Evolutionary conservation across 2,329 filamentous ascomycete species (phyloP).

Genomic region (Tolypocladium endophyticum): DNA sequence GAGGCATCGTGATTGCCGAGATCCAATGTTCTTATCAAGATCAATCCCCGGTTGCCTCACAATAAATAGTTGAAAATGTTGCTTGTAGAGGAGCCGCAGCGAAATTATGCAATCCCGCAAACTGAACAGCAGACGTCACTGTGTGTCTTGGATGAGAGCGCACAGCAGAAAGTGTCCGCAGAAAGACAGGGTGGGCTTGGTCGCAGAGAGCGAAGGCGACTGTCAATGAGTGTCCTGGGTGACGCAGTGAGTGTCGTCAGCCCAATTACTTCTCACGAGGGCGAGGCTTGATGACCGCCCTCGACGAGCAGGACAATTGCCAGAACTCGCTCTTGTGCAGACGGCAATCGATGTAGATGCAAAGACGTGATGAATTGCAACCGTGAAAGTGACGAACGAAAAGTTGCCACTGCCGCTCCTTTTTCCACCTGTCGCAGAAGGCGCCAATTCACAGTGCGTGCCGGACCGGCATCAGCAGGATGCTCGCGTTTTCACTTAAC

Average conservation of each 20-base stretch:
- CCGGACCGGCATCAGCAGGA: constrained; percentile 5
- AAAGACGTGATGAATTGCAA: neutral
- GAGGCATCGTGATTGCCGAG: constrained; percentile 14
- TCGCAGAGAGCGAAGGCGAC: neutral
- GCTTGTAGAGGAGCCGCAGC: neutral
- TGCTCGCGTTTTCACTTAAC: constrained; percentile 17
- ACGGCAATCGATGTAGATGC: neutral
- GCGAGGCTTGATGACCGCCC: neutral
- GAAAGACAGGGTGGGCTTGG: neutral
- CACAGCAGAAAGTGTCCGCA: neutral
- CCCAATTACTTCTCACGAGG: neutral
- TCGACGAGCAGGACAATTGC: neutral
- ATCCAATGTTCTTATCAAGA: neutral
- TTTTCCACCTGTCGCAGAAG: constrained; percentile 3
- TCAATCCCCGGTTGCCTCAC: neutral
- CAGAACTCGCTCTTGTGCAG: neutral
- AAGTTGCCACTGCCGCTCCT: constrained; percentile 14
- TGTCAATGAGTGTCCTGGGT: neutral
- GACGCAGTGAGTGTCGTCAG: neutral
- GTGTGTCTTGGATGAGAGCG: neutral
- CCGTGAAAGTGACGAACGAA: constrained; percentile 4
- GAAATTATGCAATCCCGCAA: neutral
- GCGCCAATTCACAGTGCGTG: constrained; percentile 19
- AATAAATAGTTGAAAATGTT: neutral
- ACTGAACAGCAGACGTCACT: neutral